Conservation (phyloP, 176 grass and related monocot species). For the Lolium perenne region DNA sequence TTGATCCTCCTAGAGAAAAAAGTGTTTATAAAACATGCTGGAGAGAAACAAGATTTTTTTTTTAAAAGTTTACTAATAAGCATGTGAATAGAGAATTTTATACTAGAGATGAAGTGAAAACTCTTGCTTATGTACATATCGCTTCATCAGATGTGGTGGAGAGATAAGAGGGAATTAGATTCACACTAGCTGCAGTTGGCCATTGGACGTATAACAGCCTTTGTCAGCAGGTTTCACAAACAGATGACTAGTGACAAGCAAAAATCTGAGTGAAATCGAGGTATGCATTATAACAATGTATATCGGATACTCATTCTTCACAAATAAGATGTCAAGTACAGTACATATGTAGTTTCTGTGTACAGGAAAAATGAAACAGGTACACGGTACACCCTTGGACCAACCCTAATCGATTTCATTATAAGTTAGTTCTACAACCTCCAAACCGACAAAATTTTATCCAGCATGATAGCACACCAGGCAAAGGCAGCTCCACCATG, state of each 20-base stretch:
- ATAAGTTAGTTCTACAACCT: neutral
- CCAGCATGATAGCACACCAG: neutral
- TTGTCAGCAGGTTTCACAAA: neutral
- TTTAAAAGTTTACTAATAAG: too few species aligned
- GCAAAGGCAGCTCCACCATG: neutral
- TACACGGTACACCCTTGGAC: neutral
- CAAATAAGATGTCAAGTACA: neutral
- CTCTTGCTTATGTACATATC: too few species aligned
- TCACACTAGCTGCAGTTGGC: too few species aligned
- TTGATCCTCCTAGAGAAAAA: too few species aligned
- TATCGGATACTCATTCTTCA: neutral
- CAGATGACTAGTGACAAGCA: neutral
- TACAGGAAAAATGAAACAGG: neutral
- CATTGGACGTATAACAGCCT: neutral
- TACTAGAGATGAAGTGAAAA: too few species aligned
- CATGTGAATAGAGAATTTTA: too few species aligned
- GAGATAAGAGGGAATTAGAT: too few species aligned
- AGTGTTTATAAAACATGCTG: too few species aligned
- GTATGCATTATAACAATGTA: too few species aligned
- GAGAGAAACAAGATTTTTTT: too few species aligned
- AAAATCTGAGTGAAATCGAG: neutral
- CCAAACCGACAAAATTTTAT: conserved; percentile 4
- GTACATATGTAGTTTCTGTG: conserved; percentile 3
- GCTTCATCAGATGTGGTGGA: too few species aligned
- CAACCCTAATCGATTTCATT: neutral